Conservation (phyloP, 2,329 filamentous ascomycete genomes). For the Neonectria sp. region DNA sequence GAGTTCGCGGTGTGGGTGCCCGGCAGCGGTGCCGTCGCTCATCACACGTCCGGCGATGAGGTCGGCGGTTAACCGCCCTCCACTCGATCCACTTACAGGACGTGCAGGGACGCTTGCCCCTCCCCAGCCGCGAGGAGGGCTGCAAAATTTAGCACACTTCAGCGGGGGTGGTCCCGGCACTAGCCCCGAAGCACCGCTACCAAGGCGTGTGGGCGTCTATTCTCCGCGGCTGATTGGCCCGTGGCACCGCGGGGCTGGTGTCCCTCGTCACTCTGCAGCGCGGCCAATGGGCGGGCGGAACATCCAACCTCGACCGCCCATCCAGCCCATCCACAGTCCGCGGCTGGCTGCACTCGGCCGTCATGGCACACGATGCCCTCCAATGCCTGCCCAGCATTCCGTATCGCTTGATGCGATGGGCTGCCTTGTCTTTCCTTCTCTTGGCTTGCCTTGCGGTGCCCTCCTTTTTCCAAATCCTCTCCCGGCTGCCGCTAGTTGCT, state of each 20-base stretch:
- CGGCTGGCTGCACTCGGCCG: background rate
- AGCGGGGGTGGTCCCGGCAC: constrained; percentile 21
- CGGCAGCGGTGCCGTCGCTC: constrained; percentile 37
- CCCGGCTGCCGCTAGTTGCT: constrained; percentile 17
- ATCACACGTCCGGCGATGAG: constrained; percentile 42
- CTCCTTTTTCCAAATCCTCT: background rate
- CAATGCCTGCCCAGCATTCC: constrained; percentile 9
- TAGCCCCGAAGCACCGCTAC: constrained; percentile 6
- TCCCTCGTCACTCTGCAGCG: constrained; percentile 44
- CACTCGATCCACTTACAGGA: constrained; percentile 4
- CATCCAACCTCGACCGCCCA: constrained; percentile 1
- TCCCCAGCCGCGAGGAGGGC: background rate
- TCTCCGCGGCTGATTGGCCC: constrained; percentile 39
- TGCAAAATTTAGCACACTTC: constrained; percentile 41
- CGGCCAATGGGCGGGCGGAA: background rate
- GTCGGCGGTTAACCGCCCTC: constrained; percentile 44
- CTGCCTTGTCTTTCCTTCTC: background rate
- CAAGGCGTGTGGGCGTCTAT: constrained; percentile 43
- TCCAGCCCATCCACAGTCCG: background rate
- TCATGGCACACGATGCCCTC: constrained; percentile 18
- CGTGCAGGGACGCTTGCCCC: no score
- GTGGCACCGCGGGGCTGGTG: constrained; percentile 40
- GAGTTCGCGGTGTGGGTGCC: constrained; percentile 36
- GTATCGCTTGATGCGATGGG: constrained; percentile 21
- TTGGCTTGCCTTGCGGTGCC: background rate